These are phyloP conservation scores for Scheffersomyces quercinus DNA, from an alignment of 1,139 yeast genomes.

Conservation along the genomic window DNA sequence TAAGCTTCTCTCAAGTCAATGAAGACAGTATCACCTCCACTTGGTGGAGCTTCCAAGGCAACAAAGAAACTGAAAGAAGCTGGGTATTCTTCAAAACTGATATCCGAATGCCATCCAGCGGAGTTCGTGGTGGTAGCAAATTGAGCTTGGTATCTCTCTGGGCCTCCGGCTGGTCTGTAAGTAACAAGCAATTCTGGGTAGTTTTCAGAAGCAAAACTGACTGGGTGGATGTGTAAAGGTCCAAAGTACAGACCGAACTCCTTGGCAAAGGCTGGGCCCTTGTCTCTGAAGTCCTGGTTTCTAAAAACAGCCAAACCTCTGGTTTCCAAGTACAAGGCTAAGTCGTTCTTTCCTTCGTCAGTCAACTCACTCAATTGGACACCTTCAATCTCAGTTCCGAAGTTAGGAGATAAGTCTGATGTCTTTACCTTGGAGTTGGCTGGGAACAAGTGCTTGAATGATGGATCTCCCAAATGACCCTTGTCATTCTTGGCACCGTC, in stretches of 20 bases:
- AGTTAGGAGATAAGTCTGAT: slow-evolving; percentile 29
- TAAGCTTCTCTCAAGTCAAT: slow-evolving; percentile 34
- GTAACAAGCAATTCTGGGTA: slow-evolving; percentile 32
- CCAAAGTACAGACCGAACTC: slow-evolving; percentile 33
- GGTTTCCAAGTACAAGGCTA: slow-evolving; percentile 31
- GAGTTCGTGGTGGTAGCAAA: slow-evolving; percentile 19
- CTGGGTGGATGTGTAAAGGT: slow-evolving; percentile 35
- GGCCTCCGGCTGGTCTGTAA: slow-evolving; percentile 30
- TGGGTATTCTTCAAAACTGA: slow-evolving; percentile 33
- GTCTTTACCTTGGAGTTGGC: slow-evolving; percentile 14
- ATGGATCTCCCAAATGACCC: slow-evolving; percentile 30
- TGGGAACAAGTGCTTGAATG: slow-evolving; percentile 28
- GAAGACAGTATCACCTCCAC: slow-evolving; percentile 37
- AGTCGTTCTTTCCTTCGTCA: slow-evolving; percentile 33
- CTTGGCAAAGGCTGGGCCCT: slow-evolving; percentile 29
- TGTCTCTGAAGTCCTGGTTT: slow-evolving; percentile 32
- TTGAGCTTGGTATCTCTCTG: slow-evolving; percentile 18
- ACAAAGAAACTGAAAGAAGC: slow-evolving; percentile 31
- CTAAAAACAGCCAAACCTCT: slow-evolving; percentile 33
- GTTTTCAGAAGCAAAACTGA: slow-evolving; percentile 24
- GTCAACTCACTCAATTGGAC: slow-evolving; percentile 32
- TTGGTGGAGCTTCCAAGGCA: slow-evolving; percentile 31
- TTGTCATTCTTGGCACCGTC: slow-evolving; percentile 25
- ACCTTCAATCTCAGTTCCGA: slow-evolving; percentile 34
- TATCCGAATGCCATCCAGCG: slow-evolving; percentile 32